Percentiles rank a stretch among this genome's conserved stretches.
Conservation (phyloP, 139 green algal species). For the Microglena sp. region DNA sequence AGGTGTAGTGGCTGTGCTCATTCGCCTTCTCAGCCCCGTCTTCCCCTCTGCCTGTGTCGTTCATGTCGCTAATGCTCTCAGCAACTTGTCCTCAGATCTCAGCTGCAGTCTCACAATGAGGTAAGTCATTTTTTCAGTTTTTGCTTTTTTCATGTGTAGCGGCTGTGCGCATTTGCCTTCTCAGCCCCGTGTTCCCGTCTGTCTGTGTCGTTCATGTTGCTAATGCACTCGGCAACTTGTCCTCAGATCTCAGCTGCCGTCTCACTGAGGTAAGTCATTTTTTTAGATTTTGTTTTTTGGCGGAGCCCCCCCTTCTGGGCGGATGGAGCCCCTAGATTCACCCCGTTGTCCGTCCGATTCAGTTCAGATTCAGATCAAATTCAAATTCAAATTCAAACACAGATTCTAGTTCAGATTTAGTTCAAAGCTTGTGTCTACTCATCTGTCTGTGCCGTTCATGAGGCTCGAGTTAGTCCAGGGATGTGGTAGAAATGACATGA, state of each 20-base stretch:
- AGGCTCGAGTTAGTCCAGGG: no score
- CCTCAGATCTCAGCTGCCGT: not conserved
- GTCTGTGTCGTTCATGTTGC: conserved; percentile 16
- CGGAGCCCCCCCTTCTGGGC: not conserved
- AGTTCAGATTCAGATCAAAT: no score
- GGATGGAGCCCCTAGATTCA: not conserved
- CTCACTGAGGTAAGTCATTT: not conserved
- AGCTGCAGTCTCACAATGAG: no score
- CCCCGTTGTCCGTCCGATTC: not conserved
- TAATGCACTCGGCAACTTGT: conserved; percentile 20
- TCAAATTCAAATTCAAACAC: no score
- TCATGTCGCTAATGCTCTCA: not conserved
- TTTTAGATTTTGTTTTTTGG: not conserved
- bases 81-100: not conserved
- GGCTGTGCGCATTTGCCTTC: conserved; percentile 16
- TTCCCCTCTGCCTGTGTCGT: not conserved
- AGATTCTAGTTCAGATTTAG: no score
- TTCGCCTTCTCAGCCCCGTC: not conserved
- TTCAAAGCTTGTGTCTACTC: no score
- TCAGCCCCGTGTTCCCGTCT: conserved; percentile 18
- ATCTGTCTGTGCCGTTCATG: no score
- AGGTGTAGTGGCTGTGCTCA: not conserved
- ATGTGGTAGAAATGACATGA: no score
- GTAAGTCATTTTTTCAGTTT: not conserved
- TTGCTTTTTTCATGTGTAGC: not conserved